Percentiles rank a stretch among this genome's conserved stretches.
These are phyloP conservation scores for Leccinum aurantiacum DNA, from an alignment of 768 basidiomycete species.

Conservation along the genomic window DNA sequence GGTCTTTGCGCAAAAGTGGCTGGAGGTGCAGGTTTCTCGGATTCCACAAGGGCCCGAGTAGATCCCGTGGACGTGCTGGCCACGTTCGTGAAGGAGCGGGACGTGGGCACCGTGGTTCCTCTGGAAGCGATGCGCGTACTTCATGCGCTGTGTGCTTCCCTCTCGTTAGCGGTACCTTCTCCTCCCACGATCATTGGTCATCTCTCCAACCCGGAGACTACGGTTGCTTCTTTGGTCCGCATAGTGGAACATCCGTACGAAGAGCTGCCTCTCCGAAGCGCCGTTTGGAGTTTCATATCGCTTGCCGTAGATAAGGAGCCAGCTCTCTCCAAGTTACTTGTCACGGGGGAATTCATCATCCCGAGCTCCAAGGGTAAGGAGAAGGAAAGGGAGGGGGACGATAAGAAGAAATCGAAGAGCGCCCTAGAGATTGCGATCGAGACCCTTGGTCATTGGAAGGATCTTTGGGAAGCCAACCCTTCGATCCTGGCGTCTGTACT, in stretches of 20 bases:
- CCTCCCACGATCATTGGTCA: constrained; percentile 77
- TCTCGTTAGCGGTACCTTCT: constrained; percentile 58
- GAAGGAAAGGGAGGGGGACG: constrained; percentile 22
- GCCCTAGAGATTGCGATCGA: constrained; percentile 69
- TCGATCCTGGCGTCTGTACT: constrained; percentile 72
- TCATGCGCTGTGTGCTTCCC: constrained; percentile 63
- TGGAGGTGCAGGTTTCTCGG: constrained; percentile 44
- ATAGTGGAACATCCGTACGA: constrained; percentile 81
- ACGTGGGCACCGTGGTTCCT: constrained; percentile 59
- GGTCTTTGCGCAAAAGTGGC: constrained; percentile 63
- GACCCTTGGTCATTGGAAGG: constrained; percentile 67
- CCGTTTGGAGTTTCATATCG: constrained; percentile 83
- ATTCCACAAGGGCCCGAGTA: constrained; percentile 47
- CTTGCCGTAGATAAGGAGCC: constrained; percentile 85
- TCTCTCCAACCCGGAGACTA: constrained; percentile 72
- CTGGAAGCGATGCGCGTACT: constrained; percentile 66
- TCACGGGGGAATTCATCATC: constrained; percentile 67
- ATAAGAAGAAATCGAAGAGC: constrained; percentile 44
- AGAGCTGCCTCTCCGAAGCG: constrained; percentile 65
- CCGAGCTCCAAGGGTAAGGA: constrained; percentile 44
- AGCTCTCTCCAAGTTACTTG: constrained; percentile 76
- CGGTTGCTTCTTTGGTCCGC: constrained; percentile 63
- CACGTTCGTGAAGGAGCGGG: constrained; percentile 62
- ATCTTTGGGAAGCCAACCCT: constrained; percentile 76
- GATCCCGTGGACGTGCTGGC: constrained; percentile 79